These are phyloP conservation scores for Neurospora sp. DNA, from an alignment of 495 filamentous ascomycete species.

Conservation along the genomic window DNA sequence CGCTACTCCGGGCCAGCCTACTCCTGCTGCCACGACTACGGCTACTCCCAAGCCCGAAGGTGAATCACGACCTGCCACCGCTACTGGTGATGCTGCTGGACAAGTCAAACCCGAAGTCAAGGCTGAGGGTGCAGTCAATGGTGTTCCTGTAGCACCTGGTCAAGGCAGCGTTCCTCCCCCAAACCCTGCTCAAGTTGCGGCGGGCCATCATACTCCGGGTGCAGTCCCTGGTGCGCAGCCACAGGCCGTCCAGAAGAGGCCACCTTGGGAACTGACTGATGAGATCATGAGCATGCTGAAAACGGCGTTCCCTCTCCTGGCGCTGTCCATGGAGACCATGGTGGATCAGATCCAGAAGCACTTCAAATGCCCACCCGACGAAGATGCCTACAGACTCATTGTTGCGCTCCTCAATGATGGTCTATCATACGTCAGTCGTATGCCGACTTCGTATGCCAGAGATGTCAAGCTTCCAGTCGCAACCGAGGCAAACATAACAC, in stretches of 20 bases:
- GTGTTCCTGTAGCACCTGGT: neutral
- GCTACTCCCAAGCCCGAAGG: slow-evolving; percentile 23
- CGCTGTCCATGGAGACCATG: slow-evolving; percentile 98
- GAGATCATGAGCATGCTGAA: slow-evolving; percentile 91
- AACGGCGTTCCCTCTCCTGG: slow-evolving; percentile 90
- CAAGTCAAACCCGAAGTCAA: slow-evolving; percentile 33
- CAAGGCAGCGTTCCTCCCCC: slow-evolving; percentile 14
- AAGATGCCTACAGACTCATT: slow-evolving; percentile 96
- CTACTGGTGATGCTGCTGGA: slow-evolving; percentile 28
- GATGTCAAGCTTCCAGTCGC: slow-evolving; percentile 82
- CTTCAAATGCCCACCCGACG: slow-evolving; percentile 96
- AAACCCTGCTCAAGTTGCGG: slow-evolving; percentile 6
- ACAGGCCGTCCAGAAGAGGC: slow-evolving; percentile 49
- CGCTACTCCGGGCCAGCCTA: neutral
- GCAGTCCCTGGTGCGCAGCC: slow-evolving; percentile 22
- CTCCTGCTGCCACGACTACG: neutral
- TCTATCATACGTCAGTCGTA: slow-evolving; percentile 75
- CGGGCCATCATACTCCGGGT: slow-evolving; percentile 15
- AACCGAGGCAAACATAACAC: slow-evolving; percentile 90
- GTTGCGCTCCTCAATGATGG: slow-evolving; percentile 94
- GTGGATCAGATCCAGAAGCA: slow-evolving; percentile 96
- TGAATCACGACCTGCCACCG: slow-evolving; percentile 39
- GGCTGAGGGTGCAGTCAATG: slow-evolving; percentile 23
- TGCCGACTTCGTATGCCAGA: slow-evolving; percentile 73
- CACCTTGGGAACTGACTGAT: slow-evolving; percentile 89